phyloP scores from a whole-genome alignment of 1,284 basidiomycete genomes.

The Ceratobasidium sp. region DNA sequence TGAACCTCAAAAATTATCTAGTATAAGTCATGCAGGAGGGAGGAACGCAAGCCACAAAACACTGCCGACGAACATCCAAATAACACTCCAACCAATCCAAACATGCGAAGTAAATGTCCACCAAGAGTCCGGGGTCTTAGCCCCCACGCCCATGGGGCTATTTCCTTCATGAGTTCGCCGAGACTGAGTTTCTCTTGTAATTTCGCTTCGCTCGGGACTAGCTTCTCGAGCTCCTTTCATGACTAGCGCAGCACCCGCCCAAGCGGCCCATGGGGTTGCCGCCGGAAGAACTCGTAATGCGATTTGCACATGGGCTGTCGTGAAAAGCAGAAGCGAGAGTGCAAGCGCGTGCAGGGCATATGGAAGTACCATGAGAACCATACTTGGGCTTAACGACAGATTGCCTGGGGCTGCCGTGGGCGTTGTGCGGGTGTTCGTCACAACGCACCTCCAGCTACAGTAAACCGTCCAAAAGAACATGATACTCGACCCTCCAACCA shows the following conservation, averaged over 20 bases:
- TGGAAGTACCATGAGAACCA: conserved; percentile 58
- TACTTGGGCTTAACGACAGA: background rate
- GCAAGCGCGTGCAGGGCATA: conserved; percentile 78
- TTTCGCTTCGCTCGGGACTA: conserved; percentile 30
- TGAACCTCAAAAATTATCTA: too few relatives aligned
- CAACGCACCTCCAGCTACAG: background rate
- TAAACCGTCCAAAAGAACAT: background rate
- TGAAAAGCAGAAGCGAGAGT: conserved; percentile 74
- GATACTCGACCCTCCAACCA: conserved; percentile 58
- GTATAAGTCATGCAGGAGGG: conserved; percentile 79
- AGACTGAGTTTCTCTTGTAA: conserved; percentile 20
- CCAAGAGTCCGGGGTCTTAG: conserved; percentile 44
- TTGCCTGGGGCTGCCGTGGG: background rate
- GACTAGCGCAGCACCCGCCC: conserved; percentile 81
- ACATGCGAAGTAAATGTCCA: conserved; percentile 24
- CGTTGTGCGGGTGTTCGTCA: background rate
- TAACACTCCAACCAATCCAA: conserved; percentile 80
- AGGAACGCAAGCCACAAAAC: conserved; percentile 89
- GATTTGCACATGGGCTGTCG: conserved; percentile 92
- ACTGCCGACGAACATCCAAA: conserved; percentile 80
- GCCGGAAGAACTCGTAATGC: conserved; percentile 79
- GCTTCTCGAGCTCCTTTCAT: conserved; percentile 51
- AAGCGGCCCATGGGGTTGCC: conserved; percentile 86
- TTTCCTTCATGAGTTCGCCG: background rate
- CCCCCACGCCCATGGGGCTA: background rate